Percentiles rank a stretch among this genome's conserved stretches.
These are phyloP conservation scores for Tricholoma furcatifolium DNA, from an alignment of 768 basidiomycete genomes.

Conservation along the genomic window DNA sequence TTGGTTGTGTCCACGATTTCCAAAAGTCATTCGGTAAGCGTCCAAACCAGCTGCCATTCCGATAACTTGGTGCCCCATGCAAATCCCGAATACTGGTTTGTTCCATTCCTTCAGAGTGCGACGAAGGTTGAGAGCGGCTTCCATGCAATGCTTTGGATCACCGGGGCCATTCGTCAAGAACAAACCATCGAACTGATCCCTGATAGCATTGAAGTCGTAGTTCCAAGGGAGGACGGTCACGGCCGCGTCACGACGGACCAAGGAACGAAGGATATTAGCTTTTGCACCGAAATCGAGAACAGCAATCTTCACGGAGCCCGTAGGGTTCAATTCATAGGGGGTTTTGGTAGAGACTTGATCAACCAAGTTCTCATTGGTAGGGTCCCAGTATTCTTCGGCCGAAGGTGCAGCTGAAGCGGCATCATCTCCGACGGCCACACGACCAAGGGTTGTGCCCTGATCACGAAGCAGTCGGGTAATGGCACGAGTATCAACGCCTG, in stretches of 20 bases:
- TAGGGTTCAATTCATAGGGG: conserved; percentile 83
- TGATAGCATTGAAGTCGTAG: conserved; percentile 90
- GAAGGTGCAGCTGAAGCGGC: conserved; percentile 57
- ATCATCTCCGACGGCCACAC: conserved; percentile 81
- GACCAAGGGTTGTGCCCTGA: conserved; percentile 95
- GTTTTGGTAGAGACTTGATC: conserved; percentile 87
- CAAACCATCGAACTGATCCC: conserved; percentile 90
- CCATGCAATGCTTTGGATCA: conserved; percentile 86
- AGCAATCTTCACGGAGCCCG: conserved; percentile 87
- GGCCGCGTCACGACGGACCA: conserved; percentile 86
- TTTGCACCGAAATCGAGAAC: conserved; percentile 97
- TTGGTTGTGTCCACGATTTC: conserved; percentile 99
- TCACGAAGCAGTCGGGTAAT: conserved; percentile 92
- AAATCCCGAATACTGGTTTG: conserved; percentile 95
- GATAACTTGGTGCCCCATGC: conserved; percentile 99
- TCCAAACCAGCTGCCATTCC: conserved; percentile 97
- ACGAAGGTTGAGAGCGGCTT: conserved; percentile 77
- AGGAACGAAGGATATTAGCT: conserved; percentile 93
- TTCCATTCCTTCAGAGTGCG: conserved; percentile 86
- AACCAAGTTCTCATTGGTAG: conserved; percentile 87
- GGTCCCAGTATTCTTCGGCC: conserved; percentile 87
- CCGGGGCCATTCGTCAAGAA: conserved; percentile 98
- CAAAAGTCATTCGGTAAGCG: conserved; percentile 98
- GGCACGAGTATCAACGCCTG: conserved; percentile 96
- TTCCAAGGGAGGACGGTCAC: conserved; percentile 98